Percentiles rank a stretch among this genome's conserved stretches.
Conservation (phyloP, 495 filamentous ascomycete species). For the Penicillium roqueforti region DNA sequence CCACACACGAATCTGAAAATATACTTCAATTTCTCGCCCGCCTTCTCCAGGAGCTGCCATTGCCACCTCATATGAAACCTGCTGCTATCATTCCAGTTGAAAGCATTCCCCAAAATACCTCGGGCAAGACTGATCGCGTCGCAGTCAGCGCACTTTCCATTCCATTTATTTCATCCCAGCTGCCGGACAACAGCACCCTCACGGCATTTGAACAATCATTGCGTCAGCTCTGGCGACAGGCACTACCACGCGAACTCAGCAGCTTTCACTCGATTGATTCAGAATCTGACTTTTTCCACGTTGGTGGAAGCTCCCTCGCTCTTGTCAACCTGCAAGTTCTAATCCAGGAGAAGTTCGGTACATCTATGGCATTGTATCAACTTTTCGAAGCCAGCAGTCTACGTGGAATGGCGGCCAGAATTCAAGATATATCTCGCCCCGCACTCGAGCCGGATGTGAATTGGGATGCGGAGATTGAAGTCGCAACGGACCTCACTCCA, state of each 20-base stretch:
- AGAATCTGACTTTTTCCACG: slow-evolving; percentile 35
- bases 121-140: slow-evolving; percentile 42
- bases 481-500: not conserved
- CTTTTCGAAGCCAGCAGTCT: slow-evolving; percentile 36
- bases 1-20: not conserved
- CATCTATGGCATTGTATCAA: slow-evolving; percentile 23
- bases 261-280: slow-evolving; percentile 11
- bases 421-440: not conserved
- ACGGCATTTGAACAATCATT: slow-evolving; percentile 14
- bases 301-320: slow-evolving; percentile 37
- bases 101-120: slow-evolving; percentile 36
- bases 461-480: slow-evolving; percentile 21
- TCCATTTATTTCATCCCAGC: not conserved
- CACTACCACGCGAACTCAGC: slow-evolving; percentile 15
- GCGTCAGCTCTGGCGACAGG: slow-evolving; percentile 25
- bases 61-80: slow-evolving; percentile 50
- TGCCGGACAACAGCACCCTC: not conserved
- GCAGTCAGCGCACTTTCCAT: slow-evolving; percentile 22
- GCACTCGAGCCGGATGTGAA: slow-evolving; percentile 8
- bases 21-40: not conserved
- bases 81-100: slow-evolving; percentile 32
- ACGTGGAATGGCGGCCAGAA: slow-evolving; percentile 25
- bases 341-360: slow-evolving; percentile 23
- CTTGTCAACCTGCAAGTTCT: slow-evolving; percentile 28
- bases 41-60: slow-evolving; percentile 16